Evolutionary conservation across 805 yeast genomes (phyloP).

Genomic region (Candida arabinofermentans): DNA sequence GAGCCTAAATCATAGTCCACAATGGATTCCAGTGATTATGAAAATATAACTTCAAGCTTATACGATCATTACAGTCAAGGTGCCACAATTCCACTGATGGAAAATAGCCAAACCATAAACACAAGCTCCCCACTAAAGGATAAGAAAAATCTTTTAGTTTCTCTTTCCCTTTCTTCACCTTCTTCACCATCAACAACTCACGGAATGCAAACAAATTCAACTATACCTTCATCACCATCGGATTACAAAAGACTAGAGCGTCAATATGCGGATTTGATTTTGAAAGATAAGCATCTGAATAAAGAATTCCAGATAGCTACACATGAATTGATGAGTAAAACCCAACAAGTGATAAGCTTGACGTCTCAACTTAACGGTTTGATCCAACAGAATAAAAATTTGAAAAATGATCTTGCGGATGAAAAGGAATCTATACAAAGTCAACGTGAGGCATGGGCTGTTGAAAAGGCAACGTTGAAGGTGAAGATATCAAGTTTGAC

Average conservation of each 20-base stretch:
- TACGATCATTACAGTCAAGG: constrained; percentile 4
- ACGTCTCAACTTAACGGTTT: constrained; percentile 26
- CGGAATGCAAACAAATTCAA: neutral
- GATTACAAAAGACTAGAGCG: constrained; percentile 23
- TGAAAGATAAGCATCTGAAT: constrained; percentile 26
- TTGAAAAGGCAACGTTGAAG: neutral
- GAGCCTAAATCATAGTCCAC: neutral
- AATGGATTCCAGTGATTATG: constrained; percentile 22
- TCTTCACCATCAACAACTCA: neutral
- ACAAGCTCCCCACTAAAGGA: constrained; percentile 16
- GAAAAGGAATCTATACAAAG: neutral
- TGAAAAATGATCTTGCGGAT: constrained; percentile 20
- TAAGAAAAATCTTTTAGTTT: constrained; percentile 11
- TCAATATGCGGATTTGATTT: constrained; percentile 26
- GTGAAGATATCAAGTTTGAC: neutral
- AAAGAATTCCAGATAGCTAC: constrained; percentile 36
- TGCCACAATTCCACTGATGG: neutral
- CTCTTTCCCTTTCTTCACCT: neutral
- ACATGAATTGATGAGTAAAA: constrained; percentile 28
- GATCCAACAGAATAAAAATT: constrained; percentile 22
- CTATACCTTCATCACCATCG: neutral
- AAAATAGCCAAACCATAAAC: neutral
- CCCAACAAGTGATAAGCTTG: constrained; percentile 23
- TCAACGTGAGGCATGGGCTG: constrained; percentile 1
- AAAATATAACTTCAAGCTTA: constrained; percentile 13